A percentile compares a stretch with the other conserved stretches of the same genome.
Evolutionary conservation across 78 protist genomes (phyloP).

Genomic region (Dictyostelium capitatum): DNA sequence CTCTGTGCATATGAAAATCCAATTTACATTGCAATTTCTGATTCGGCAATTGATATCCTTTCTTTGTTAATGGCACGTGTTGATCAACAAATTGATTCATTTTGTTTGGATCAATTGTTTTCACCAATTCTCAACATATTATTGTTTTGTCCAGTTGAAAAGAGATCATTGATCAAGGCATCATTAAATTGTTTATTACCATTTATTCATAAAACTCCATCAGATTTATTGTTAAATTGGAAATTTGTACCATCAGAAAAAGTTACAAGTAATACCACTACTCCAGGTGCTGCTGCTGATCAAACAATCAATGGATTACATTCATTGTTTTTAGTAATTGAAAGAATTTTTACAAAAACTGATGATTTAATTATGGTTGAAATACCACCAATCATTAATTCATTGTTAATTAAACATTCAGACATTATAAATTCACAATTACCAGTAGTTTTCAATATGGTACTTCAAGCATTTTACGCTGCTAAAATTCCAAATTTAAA

Average conservation of each 20-base stretch:
- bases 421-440: not conserved
- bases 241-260: not conserved
- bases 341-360: not conserved
- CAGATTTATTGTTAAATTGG: not conserved
- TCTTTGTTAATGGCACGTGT: not conserved
- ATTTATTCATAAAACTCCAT: slow-evolving; percentile 10
- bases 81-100: not conserved
- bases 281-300: not conserved
- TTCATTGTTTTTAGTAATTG: not conserved
- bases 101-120: not conserved
- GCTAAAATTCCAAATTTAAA: slow-evolving; percentile 36
- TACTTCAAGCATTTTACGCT: not conserved
- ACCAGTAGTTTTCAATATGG: not conserved
- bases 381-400: slow-evolving; percentile 26
- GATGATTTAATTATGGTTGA: slow-evolving; percentile 23
- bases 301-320: not conserved
- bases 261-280: not conserved
- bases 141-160: not conserved
- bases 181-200: not conserved
- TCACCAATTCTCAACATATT: slow-evolving; percentile 31
- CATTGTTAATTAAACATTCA: not conserved
- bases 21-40: slow-evolving; percentile 1
- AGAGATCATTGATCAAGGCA: slow-evolving; percentile 5
- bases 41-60: slow-evolving; percentile 6
- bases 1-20: not conserved